Conservation (phyloP, 495 filamentous ascomycete genomes). For the Beverwykella pulmonaria region DNA sequence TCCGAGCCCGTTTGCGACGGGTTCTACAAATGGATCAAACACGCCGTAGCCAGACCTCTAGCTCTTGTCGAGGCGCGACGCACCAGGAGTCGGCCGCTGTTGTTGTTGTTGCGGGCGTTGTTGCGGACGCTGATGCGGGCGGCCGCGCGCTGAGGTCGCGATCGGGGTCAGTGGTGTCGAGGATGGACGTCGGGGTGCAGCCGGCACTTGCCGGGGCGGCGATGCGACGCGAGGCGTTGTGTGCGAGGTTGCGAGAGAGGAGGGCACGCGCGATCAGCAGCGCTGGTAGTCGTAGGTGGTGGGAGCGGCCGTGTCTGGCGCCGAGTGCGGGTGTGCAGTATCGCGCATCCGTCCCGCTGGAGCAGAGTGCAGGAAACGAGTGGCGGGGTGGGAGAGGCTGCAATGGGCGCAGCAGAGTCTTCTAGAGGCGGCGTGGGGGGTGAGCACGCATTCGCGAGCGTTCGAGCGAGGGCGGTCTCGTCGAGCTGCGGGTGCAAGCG, state of each 20-base stretch:
- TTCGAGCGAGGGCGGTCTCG: not conserved
- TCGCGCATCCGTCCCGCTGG: conserved; percentile 37
- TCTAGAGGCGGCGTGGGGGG: conserved; percentile 8
- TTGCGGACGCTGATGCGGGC: not conserved
- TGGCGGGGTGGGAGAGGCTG: conserved; percentile 20
- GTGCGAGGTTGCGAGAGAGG: conserved; percentile 2
- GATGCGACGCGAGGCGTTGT: conserved; percentile 19
- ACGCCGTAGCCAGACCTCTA: not conserved
- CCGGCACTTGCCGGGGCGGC: conserved; percentile 39
- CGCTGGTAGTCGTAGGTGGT: not conserved
- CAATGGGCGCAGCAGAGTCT: conserved; percentile 22
- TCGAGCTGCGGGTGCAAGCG: conserved; percentile 10
- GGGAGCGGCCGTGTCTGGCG: conserved; percentile 15
- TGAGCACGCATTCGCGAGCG: conserved; percentile 12
- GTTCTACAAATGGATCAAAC: not conserved
- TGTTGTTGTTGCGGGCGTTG: not conserved
- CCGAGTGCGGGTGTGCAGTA: conserved; percentile 20
- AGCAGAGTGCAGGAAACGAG: conserved; percentile 20
- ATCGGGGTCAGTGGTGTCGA: not conserved
- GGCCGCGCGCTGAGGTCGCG: not conserved
- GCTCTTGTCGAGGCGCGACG: not conserved
- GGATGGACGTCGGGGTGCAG: not conserved
- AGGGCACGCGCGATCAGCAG: conserved; percentile 20
- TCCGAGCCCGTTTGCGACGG: not conserved
- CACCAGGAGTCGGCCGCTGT: not conserved